Conservation (phyloP, 257 asterid genomes). For the Solanum verrucosum region DNA sequence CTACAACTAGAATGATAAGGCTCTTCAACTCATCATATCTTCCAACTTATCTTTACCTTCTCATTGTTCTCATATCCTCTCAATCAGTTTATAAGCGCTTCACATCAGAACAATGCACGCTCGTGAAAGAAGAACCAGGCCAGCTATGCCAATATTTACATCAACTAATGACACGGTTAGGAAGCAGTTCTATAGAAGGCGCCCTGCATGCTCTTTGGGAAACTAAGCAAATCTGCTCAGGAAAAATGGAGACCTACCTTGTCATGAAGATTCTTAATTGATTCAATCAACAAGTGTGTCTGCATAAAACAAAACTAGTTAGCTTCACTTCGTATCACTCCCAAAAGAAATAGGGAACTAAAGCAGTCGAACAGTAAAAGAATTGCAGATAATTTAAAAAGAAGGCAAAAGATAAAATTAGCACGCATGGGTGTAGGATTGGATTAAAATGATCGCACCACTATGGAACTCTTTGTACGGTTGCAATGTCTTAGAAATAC, state of each 20-base stretch:
- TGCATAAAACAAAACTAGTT: conserved; percentile 17
- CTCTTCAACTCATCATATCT: not conserved
- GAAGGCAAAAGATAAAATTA: not conserved
- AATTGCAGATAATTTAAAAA: not conserved
- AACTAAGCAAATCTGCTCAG: not conserved
- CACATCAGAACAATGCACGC: not conserved
- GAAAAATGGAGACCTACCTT: conserved; percentile 24
- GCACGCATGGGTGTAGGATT: not conserved
- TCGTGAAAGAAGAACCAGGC: not conserved
- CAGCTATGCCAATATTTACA: not conserved
- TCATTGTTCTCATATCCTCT: not conserved
- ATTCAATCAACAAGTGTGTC: conserved; percentile 32
- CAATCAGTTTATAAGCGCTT: not conserved
- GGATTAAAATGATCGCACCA: not conserved
- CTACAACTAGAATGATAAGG: not conserved
- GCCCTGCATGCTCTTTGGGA: not conserved
- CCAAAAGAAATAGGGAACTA: not conserved
- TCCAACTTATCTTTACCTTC: not conserved
- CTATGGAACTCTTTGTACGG: not conserved
- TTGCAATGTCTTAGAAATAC: not conserved
- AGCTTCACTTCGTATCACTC: not conserved
- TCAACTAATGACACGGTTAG: not conserved
- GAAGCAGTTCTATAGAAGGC: not conserved
- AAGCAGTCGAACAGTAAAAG: not conserved
- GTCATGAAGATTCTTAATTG: conserved; percentile 30